Evolutionary conservation across 306 rosid genomes (phyloP), one percentile per base, ranked within the genome.

Genomic region (Prunus davidiana): DNA sequence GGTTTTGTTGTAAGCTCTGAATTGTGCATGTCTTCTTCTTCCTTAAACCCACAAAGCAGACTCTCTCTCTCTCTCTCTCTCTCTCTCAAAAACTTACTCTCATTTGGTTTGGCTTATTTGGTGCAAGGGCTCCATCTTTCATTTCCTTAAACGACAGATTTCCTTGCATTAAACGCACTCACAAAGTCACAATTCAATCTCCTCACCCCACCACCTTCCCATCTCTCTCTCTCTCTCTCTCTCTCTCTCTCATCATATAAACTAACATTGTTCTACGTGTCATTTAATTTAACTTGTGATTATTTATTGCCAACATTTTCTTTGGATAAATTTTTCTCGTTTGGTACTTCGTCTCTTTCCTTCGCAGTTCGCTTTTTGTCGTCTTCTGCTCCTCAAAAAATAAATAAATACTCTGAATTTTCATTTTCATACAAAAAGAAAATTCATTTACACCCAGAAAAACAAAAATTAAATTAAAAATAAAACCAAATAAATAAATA

Each of bases 121-220:
- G 78, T 65, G 64, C 81, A 66, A 81, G 62, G 69, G 62, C 84
- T 85, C 81, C 76, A 77, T 75, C 79, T 79, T 58, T 62, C 69
- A 25, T 64, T 65, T 12, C 71, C 77, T 60, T 52, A 49, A 73
- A 45, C 73, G 66, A 79, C 58, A 67, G 49, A 50, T 12, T 13
- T n/a, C 61, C 81, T 77, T 46, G 77, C 84, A 80, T 80, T 72
- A 73, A 83, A 81, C 71, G 64, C 69, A 25, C 67, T 63, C 62
- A 55, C 57, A 51, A 8, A 50, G 30, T 70, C 77, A n/a, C 67
- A 69, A 71, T 58, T 58, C 64, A 19, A 18, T 20, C 38, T 71
- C 63, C 12, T 13, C 54, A 55, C 85, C 80, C 78, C 15, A 25
- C 58, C 55, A 78, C 64, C 72, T 27, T 46, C 75, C 3, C 70